Evolutionary conservation across 495 filamentous ascomycete genomes (phyloP), one percentile per base, ranked within the genome.

Genomic region (Penicillium diatomitis): DNA sequence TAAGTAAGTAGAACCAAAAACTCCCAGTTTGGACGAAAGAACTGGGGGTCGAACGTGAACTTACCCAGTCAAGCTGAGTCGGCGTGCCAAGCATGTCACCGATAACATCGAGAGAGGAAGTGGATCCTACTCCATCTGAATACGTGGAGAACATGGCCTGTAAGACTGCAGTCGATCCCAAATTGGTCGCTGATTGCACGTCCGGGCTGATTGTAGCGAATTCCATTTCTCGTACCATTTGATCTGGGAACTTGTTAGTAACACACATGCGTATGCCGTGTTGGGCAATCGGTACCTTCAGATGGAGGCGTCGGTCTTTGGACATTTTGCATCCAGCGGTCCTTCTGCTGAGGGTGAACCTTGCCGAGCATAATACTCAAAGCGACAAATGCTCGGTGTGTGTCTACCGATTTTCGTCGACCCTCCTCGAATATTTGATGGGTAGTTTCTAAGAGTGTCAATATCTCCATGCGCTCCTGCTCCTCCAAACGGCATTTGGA

Each of bases 361-460:
- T 88, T 84, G 27, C 77, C 73, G 40, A 95, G 70, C 81, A 92
- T 91, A 41, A 90, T 77, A 27, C 75, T 75, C 33, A 96, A 66
- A 3, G 86, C 78, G 12, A 73, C 75, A 44, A 79, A 81, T 6
- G 87, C 89, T 60, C 90, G 90, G 56, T 85, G 85, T 0, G 87
- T 85, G 57, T 95, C 88, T 48, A 88, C 79, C 4, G 86, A 90
- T 11, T 75, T 72, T 30, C 83, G 77, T 2, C 75, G 72, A 8
- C 82, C 63, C 11, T 77, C 74, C 44, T 83, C 81, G 79, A 90
- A 92, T 33, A 95, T 88, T 3, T 67, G 67, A 33, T 79, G 73
- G 7, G 84, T 84, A 5, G 65, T 71, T 57, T 92, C 86, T 10
- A 96, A 68, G 2, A 80, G 75, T 28, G 63, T 54, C 28, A 91